Conservation (phyloP, 176 grass and related monocot genomes). For the Oropetium thomaeum region DNA sequence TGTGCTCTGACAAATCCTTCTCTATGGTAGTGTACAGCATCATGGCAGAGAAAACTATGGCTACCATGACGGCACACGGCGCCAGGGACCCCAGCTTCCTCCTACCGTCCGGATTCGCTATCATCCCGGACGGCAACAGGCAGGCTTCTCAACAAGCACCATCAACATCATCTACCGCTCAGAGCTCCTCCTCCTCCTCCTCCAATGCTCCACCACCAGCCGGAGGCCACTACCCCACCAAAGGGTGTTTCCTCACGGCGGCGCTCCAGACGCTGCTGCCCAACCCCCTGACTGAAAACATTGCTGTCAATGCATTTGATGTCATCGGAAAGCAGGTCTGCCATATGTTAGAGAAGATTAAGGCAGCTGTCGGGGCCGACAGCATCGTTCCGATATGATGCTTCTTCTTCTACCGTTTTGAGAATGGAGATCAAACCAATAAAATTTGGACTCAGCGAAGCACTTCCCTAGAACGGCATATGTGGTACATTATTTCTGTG, state of each 20-base stretch:
- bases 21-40: slow-evolving; percentile 39
- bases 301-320: background rate
- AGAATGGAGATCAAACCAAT: background rate
- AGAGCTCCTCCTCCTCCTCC: background rate
- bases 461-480: background rate
- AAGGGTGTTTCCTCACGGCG: slow-evolving; percentile 33
- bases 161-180: background rate
- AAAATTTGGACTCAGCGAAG: background rate
- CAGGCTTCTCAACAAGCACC: background rate
- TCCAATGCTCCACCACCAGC: background rate
- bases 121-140: slow-evolving; percentile 39
- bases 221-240: fast-evolving
- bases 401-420: background rate
- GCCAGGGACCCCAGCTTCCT: background rate
- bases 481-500: too few relatives aligned
- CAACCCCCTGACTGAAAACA: background rate
- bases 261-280: slow-evolving; percentile 20
- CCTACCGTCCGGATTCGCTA: slow-evolving; percentile 52
- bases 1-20: slow-evolving; percentile 5
- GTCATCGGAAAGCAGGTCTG: slow-evolving; percentile 18
- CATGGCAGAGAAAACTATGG: background rate
- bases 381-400: background rate
- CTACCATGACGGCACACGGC: slow-evolving; percentile 31
- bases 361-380: background rate
- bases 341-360: slow-evolving; percentile 43